Conservation (phyloP, 768 basidiomycete species). For the Wakefieldia striispora region DNA sequence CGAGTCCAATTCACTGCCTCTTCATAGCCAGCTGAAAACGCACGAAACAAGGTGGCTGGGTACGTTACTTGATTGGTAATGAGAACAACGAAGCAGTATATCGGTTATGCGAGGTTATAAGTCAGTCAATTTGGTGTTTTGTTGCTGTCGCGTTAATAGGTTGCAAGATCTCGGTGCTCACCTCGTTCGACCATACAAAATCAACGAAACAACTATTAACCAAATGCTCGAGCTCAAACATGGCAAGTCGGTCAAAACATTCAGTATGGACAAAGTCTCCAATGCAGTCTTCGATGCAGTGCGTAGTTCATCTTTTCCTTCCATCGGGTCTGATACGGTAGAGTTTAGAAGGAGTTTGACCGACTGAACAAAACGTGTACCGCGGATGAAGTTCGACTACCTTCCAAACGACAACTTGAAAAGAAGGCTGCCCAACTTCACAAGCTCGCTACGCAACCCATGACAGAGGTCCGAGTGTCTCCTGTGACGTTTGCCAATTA, state of each 20-base stretch:
- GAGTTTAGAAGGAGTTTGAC: conserved; percentile 67
- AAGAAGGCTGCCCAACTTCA: conserved; percentile 63
- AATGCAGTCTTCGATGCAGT: conserved; percentile 68
- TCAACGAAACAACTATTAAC: conserved; percentile 64
- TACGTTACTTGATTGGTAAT: conserved; percentile 75
- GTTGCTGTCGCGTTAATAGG: conserved; percentile 3
- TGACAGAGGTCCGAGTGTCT: conserved; percentile 71
- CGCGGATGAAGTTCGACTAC: conserved; percentile 59
- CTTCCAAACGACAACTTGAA: conserved; percentile 62
- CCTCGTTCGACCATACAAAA: conserved; percentile 62
- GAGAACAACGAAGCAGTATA: conserved; percentile 64
- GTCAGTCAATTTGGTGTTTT: conserved; percentile 45
- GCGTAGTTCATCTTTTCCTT: conserved; percentile 23
- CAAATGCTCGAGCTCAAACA: conserved; percentile 74
- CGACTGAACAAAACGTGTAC: conserved; percentile 47
- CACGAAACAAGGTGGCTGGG: conserved; percentile 65
- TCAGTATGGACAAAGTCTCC: conserved; percentile 84
- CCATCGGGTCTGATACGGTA: conserved; percentile 7
- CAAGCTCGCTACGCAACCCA: conserved; percentile 53
- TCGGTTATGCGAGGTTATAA: conserved; percentile 75
- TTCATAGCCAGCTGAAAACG: conserved; percentile 7
- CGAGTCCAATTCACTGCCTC: conserved; percentile 26
- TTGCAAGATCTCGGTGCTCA: conserved; percentile 51
- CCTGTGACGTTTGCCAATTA: conserved; percentile 1
- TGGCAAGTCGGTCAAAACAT: conserved; percentile 60